Evolutionary conservation across 2,329 filamentous ascomycete species (phyloP).

Genomic region (Epichloe uncinata): DNA sequence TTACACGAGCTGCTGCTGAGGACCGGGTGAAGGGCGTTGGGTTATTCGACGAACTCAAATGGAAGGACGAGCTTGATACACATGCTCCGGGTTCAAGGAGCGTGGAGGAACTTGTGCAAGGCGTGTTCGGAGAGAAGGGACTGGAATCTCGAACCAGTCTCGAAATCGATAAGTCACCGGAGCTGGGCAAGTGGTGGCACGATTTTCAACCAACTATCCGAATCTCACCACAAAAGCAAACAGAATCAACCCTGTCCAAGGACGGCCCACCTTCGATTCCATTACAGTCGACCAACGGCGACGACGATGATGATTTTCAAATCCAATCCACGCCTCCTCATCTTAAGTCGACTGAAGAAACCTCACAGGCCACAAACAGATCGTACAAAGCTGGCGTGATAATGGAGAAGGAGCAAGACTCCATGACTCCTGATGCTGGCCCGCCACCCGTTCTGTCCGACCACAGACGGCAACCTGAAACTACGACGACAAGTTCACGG

Average conservation of each 20-base stretch:
- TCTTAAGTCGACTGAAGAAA: constrained; percentile 16
- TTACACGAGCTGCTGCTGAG: constrained; percentile 30
- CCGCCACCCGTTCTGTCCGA: constrained; percentile 7
- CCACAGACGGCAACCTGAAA: constrained; percentile 8
- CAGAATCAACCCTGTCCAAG: not conserved
- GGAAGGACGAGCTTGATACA: constrained; percentile 19
- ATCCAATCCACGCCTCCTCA: constrained; percentile 34
- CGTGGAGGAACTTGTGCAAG: constrained; percentile 23
- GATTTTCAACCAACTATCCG: constrained; percentile 22
- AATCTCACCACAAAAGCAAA: constrained; percentile 9
- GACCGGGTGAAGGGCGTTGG: constrained; percentile 38
- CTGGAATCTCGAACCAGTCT: constrained; percentile 18
- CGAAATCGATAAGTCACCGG: constrained; percentile 19
- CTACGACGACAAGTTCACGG: constrained; percentile 10
- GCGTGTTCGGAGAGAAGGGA: constrained; percentile 26
- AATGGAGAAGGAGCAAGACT: constrained; percentile 21
- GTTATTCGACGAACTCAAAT: constrained; percentile 29
- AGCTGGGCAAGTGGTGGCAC: constrained; percentile 37
- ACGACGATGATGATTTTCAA: constrained; percentile 38
- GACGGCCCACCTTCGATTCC: constrained; percentile 4
- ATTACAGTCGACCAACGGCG: constrained; percentile 9
- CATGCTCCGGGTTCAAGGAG: constrained; percentile 16
- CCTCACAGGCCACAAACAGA: constrained; percentile 5
- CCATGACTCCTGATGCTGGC: constrained; percentile 9
- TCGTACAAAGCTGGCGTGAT: constrained; percentile 15